phyloP scores from a whole-genome alignment of 2,329 filamentous ascomycete genomes.

The Hypoxylon rubiginosum region DNA sequence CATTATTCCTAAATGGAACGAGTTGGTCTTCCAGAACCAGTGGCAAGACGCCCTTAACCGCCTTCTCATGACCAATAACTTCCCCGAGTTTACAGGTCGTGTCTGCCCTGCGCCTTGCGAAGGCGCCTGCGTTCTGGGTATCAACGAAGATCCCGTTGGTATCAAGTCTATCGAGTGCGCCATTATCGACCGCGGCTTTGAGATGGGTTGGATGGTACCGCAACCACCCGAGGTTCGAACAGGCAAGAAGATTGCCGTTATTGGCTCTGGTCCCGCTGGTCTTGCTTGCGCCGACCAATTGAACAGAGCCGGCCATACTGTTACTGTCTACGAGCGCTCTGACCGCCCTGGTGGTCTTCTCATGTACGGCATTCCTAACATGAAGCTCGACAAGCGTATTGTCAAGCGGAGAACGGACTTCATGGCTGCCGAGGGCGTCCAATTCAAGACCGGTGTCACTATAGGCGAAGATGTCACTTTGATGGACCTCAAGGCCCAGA shows the following conservation, averaged over 20 bases:
- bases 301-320: conserved; percentile 89
- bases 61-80: conserved; percentile 97
- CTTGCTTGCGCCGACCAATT: conserved; percentile 93
- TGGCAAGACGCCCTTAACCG: conserved; percentile 95
- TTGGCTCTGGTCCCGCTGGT: conserved; percentile 93
- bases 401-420: conserved; percentile 96
- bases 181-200: conserved; percentile 96
- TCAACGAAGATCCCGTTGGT: conserved; percentile 96
- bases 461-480: conserved; percentile 83
- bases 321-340: conserved; percentile 93
- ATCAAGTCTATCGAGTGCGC: conserved; percentile 99
- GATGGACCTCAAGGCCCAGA: conserved; percentile 76
- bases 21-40: conserved; percentile 79
- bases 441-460: conserved; percentile 81
- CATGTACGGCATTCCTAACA: conserved; percentile 99
- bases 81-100: conserved; percentile 97
- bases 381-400: conserved; percentile 99
- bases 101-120: conserved; percentile 97
- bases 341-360: conserved; percentile 92
- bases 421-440: conserved; percentile 89
- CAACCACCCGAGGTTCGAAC: conserved; percentile 82
- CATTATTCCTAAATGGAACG: conserved; percentile 98
- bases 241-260: conserved; percentile 88
- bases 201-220: conserved; percentile 98
- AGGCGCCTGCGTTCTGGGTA: conserved; percentile 94